Percentiles rank a stretch among this genome's conserved stretches.
phyloP scores from a whole-genome alignment of 2,329 filamentous ascomycete genomes.

The Penicillium sp. region DNA sequence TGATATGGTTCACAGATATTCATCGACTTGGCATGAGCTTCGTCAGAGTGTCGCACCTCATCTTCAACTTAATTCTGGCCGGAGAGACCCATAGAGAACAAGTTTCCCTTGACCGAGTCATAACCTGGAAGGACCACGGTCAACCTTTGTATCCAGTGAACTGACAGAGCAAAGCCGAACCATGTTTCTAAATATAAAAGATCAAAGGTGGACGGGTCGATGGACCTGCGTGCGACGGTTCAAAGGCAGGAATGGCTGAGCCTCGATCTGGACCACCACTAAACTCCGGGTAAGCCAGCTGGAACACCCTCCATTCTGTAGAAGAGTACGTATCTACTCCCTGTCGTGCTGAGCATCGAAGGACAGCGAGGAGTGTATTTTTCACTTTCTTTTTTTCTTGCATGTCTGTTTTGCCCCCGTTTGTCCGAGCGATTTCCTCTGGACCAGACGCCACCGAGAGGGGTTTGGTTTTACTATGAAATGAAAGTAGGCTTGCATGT shows the following conservation, averaged over 20 bases:
- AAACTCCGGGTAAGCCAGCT: background rate
- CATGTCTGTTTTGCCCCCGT: background rate
- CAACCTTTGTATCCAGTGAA: background rate
- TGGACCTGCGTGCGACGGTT: background rate
- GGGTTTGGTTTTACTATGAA: background rate
- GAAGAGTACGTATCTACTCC: background rate
- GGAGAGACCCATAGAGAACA: too few species aligned
- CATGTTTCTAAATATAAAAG: conserved; percentile 11
- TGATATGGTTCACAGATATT: too few species aligned
- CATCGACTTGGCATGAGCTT: too few species aligned
- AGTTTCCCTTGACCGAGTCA: background rate
- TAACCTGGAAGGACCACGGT: background rate
- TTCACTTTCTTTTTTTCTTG: background rate
- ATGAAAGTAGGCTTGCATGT: background rate
- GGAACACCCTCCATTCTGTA: background rate
- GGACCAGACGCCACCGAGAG: background rate
- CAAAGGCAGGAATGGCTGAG: conserved; percentile 1
- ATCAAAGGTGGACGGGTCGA: conserved; percentile 3
- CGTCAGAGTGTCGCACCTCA: too few species aligned
- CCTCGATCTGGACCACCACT: conserved; percentile 1
- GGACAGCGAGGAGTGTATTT: background rate
- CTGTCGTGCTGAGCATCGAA: background rate
- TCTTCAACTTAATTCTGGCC: too few species aligned
- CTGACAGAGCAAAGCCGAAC: background rate
- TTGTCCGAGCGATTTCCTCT: background rate